Conservation (phyloP, 2,329 filamentous ascomycete species). For the Acrodontium crateriforme region DNA sequence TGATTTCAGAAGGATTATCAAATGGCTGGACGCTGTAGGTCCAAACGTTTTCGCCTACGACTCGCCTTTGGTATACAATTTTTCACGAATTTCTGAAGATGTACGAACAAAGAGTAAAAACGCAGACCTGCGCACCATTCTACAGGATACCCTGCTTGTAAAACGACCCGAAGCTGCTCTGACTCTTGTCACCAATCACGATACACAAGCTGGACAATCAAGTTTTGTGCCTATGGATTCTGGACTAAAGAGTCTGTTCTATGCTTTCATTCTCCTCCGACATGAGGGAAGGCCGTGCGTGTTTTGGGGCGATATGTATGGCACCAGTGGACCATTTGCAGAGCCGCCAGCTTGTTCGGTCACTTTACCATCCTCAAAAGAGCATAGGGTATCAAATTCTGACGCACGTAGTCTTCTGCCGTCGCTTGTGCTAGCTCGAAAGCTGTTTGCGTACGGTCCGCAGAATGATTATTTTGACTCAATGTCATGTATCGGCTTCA, state of each 20-base stretch:
- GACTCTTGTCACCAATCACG: constrained; percentile 60
- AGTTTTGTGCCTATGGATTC: constrained; percentile 48
- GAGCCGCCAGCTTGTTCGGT: constrained; percentile 34
- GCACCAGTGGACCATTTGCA: constrained; percentile 39
- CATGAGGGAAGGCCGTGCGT: constrained; percentile 50
- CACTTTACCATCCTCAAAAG: too few species aligned
- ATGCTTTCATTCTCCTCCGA: constrained; percentile 56
- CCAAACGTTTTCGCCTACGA: constrained; percentile 52
- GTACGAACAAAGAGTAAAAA: constrained; percentile 26
- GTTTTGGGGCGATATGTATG: constrained; percentile 59
- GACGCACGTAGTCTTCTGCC: constrained; percentile 34
- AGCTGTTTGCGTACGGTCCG: constrained; percentile 52
- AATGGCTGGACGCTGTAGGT: constrained; percentile 38
- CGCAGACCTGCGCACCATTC: constrained; percentile 43
- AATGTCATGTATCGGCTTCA: constrained; percentile 48
- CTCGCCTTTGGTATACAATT: constrained; percentile 54
- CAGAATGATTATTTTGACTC: constrained; percentile 52
- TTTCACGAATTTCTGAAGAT: constrained; percentile 43
- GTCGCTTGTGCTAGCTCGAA: constrained; percentile 46
- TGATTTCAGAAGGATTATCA: constrained; percentile 40
- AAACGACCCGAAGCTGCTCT: constrained; percentile 15
- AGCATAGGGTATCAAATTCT: constrained; percentile 33
- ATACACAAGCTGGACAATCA: constrained; percentile 51
- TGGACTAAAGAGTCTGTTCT: constrained; percentile 59
- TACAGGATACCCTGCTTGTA: constrained; percentile 8